Evolutionary conservation across 2,329 filamentous ascomycete species (phyloP).

Genomic region (Scleromitrula shiraiana): DNA sequence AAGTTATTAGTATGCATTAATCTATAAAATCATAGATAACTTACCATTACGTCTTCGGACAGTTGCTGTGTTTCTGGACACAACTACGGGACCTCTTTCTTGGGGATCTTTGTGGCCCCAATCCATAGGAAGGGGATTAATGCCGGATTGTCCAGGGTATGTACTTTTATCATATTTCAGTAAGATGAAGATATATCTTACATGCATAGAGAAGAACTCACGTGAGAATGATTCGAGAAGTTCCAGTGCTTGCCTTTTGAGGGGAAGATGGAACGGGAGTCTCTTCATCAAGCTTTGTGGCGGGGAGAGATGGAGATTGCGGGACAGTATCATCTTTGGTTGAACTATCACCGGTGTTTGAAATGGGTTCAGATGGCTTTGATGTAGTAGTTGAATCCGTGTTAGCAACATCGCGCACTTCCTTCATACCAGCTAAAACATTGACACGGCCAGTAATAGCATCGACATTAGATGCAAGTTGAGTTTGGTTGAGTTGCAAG

Average conservation of each 20-base stretch:
- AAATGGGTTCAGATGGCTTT: slow-evolving; percentile 10
- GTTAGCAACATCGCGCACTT: slow-evolving; percentile 42
- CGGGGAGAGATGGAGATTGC: slow-evolving; percentile 26
- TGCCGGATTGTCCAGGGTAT: slow-evolving; percentile 88
- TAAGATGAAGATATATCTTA: neutral
- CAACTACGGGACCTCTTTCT: slow-evolving; percentile 78
- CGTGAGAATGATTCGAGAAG: slow-evolving; percentile 58
- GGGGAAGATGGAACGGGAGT: slow-evolving; percentile 15
- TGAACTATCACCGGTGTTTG: slow-evolving; percentile 11
- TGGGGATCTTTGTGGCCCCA: slow-evolving; percentile 76
- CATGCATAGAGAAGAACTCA: slow-evolving; percentile 16
- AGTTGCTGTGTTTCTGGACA: slow-evolving; percentile 67
- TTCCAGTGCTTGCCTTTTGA: slow-evolving; percentile 32
- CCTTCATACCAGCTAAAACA: slow-evolving; percentile 49
- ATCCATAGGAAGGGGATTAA: slow-evolving; percentile 79
- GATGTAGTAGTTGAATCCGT: slow-evolving; percentile 10
- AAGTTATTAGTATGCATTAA: slow-evolving; percentile 18
- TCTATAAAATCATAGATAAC: slow-evolving; percentile 21
- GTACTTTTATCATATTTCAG: slow-evolving; percentile 41
- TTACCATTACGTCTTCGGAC: slow-evolving; percentile 74
- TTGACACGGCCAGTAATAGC: slow-evolving; percentile 55
- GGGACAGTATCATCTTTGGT: slow-evolving; percentile 24
- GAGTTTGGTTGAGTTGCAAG: slow-evolving; percentile 47
- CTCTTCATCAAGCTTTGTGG: slow-evolving; percentile 20
- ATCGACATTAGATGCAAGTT: slow-evolving; percentile 48